phyloP scores from a whole-genome alignment of 331 rosid species.

The Ulmus americana region DNA sequence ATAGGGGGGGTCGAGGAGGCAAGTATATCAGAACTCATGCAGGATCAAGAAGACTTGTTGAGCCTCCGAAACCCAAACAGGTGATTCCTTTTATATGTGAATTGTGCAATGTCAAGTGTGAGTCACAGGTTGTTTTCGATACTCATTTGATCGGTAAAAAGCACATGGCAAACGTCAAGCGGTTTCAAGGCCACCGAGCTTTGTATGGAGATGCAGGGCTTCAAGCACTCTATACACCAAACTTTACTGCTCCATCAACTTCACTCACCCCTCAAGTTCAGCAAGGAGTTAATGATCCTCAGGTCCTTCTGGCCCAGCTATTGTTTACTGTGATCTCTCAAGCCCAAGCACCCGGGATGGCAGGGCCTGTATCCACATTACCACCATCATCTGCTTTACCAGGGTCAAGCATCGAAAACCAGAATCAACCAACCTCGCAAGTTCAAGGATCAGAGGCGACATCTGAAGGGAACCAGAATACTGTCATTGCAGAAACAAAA shows the following conservation, averaged over 20 bases:
- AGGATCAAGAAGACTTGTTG: constrained; percentile 47
- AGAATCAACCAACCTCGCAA: constrained; percentile 24
- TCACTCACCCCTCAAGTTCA: constrained; percentile 40
- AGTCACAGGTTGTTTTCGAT: constrained; percentile 58
- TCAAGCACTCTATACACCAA: constrained; percentile 46
- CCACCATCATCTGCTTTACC: constrained; percentile 18
- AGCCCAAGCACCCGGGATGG: constrained; percentile 31
- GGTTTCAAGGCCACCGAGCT: constrained; percentile 46
- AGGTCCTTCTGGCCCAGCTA: constrained; percentile 63
- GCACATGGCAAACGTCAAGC: constrained; percentile 46
- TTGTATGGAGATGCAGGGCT: constrained; percentile 41
- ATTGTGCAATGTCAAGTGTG: constrained; percentile 77
- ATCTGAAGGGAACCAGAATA: constrained; percentile 22
- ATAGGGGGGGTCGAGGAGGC: constrained; percentile 46
- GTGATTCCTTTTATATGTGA: constrained; percentile 44
- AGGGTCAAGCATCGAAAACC: constrained; percentile 14
- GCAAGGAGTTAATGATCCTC: constrained; percentile 63
- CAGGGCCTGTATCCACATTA: constrained; percentile 19
- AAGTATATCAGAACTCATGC: constrained; percentile 43
- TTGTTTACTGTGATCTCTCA: constrained; percentile 54
- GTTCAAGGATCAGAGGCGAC: constrained; percentile 20
- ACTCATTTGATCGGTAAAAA: constrained; percentile 70
- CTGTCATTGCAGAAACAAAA: constrained; percentile 6
- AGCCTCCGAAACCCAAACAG: constrained; percentile 47
- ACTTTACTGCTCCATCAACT: constrained; percentile 33